phyloP scores from a whole-genome alignment of 441 rosid genomes.

The Manihot esculenta region DNA sequence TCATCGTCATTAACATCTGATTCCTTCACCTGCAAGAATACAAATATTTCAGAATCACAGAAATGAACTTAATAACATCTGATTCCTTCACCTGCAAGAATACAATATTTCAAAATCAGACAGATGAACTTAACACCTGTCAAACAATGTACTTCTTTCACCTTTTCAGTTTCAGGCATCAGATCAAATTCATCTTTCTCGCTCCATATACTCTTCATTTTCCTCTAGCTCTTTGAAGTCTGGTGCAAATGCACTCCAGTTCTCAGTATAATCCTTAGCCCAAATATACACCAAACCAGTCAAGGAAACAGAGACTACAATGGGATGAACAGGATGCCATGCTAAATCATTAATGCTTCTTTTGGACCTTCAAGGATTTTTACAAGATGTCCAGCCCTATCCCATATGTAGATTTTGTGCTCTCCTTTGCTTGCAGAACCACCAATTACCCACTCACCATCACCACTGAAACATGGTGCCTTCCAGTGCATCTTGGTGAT shows the following conservation, averaged over 20 bases:
- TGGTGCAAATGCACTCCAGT: conserved; percentile 99
- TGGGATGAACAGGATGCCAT: conserved; percentile 98
- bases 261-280: conserved; percentile 98
- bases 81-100: too few relatives aligned
- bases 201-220: conserved; percentile 95
- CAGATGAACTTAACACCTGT: conserved; percentile 13
- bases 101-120: too few relatives aligned
- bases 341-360: conserved; percentile 91
- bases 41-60: conserved; percentile 24
- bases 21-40: conserved; percentile 66
- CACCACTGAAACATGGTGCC: conserved; percentile 98
- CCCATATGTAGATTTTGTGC: conserved; percentile 98
- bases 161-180: conserved; percentile 92
- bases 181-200: conserved; percentile 96
- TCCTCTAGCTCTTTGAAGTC: conserved; percentile 99
- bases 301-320: conserved; percentile 88
- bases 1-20: conserved; percentile 83
- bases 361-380: conserved; percentile 99
- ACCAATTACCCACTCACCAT: conserved; percentile 96
- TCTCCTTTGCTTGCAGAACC: conserved; percentile 98
- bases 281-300: conserved; percentile 91
- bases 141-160: conserved; percentile 24
- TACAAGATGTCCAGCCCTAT: conserved; percentile 90
- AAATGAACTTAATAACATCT: too few relatives aligned
- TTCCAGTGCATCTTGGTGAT: conserved; percentile 97